Conservation (phyloP, 208 protist species). For the Paratrypanosoma confusum region DNA sequence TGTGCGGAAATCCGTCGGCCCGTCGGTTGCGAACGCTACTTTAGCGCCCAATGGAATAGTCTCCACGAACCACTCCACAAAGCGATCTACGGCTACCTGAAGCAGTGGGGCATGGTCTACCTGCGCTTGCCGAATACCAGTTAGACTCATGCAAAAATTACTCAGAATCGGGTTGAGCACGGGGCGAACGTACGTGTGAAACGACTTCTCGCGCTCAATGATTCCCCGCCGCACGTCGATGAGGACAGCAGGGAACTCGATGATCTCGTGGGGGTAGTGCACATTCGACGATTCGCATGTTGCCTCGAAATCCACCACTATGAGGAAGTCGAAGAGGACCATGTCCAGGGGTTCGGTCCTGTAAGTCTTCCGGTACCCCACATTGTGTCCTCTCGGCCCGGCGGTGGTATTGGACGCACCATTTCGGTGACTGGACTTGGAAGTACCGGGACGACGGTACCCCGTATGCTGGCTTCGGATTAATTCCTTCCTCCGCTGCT, state of each 20-base stretch:
- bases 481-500: constrained; percentile 22
- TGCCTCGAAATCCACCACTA: constrained; percentile 87
- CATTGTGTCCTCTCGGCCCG: too few species aligned
- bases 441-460: too few species aligned
- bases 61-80: constrained; percentile 67
- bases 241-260: constrained; percentile 89
- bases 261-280: constrained; percentile 89
- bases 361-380: too few species aligned
- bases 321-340: constrained; percentile 89
- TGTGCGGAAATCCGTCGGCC: constrained; percentile 80
- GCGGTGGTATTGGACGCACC: too few species aligned
- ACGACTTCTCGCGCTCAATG: constrained; percentile 57
- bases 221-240: constrained; percentile 65
- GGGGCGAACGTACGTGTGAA: constrained; percentile 88
- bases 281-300: constrained; percentile 67
- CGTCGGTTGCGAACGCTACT: constrained; percentile 74
- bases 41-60: constrained; percentile 63
- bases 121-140: constrained; percentile 89
- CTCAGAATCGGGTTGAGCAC: constrained; percentile 72
- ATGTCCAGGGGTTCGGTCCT: constrained; percentile 62
- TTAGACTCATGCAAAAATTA: constrained; percentile 89
- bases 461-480: too few species aligned
- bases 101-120: constrained; percentile 72
- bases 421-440: too few species aligned
- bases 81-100: constrained; percentile 48